Percentiles rank a stretch among this genome's conserved stretches.
phyloP scores from a whole-genome alignment of 2,329 filamentous ascomycete species.

The Trichoderma brevicompactum region DNA sequence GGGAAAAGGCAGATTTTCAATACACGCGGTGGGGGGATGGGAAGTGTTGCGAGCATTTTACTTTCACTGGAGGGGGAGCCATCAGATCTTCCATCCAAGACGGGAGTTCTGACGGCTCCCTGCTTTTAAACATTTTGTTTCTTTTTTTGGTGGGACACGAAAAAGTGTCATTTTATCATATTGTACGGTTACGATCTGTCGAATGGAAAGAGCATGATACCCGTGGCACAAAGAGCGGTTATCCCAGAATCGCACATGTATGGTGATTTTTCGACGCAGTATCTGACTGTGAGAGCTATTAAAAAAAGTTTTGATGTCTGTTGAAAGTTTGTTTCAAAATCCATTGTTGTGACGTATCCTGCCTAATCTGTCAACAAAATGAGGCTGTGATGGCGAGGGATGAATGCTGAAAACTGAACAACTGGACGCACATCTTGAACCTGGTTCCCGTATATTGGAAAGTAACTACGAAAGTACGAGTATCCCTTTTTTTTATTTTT shows the following conservation, averaged over 20 bases:
- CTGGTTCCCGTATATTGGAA: too few species aligned
- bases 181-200: constrained; percentile 24
- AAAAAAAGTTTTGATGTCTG: background rate
- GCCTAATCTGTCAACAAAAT: background rate
- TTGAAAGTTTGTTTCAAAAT: background rate
- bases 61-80: background rate
- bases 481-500: background rate
- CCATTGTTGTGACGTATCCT: background rate
- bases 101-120: background rate
- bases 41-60: constrained; percentile 8
- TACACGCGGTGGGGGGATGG: background rate
- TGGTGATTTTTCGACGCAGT: background rate
- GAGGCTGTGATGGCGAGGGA: too few species aligned
- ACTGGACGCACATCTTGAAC: too few species aligned
- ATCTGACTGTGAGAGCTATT: constrained; percentile 1
- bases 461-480: too few species aligned
- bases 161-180: constrained; percentile 3
- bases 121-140: background rate
- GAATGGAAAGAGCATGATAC: constrained; percentile 30
- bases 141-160: constrained; percentile 1
- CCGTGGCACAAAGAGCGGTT: constrained; percentile 10
- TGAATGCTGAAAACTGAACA: background rate
- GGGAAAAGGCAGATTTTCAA: background rate
- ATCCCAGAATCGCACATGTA: background rate
- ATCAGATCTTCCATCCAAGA: background rate